These are phyloP conservation scores for Otatea glauca DNA, from an alignment of 176 grass and related monocot genomes.

Conservation along the genomic window DNA sequence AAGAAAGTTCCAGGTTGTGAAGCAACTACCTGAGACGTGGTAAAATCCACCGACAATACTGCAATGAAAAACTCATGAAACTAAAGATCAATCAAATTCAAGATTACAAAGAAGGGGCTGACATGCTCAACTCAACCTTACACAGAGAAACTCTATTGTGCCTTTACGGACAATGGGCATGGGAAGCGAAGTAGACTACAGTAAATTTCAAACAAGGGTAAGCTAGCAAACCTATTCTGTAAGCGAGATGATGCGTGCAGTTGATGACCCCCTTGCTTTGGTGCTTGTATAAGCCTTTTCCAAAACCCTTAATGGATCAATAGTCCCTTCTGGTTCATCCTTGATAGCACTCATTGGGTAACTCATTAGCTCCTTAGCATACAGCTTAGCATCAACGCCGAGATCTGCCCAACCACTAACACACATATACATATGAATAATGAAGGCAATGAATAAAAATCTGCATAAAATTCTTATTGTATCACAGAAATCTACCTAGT, in stretches of 20 bases:
- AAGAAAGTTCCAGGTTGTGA: too few relatives aligned
- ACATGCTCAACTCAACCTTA: too few relatives aligned
- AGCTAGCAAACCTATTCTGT: conserved; percentile 63
- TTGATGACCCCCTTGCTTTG: conserved; percentile 90
- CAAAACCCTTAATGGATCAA: conserved; percentile 90
- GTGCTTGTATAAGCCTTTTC: conserved; percentile 88
- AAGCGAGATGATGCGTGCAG: conserved; percentile 94
- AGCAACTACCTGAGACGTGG: too few relatives aligned
- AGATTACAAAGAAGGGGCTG: too few relatives aligned
- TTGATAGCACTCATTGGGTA: conserved; percentile 74
- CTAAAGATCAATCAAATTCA: too few relatives aligned
- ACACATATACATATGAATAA: neutral
- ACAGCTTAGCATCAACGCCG: conserved; percentile 82
- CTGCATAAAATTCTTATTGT: neutral
- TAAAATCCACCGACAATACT: too few relatives aligned
- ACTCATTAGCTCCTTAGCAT: conserved; percentile 89
- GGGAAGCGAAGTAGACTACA: neutral
- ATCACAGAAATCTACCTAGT: too few relatives aligned
- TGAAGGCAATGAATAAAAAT: neutral
- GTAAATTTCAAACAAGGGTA: neutral
- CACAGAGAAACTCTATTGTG: too few relatives aligned
- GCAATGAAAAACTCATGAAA: too few relatives aligned
- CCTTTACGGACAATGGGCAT: too few relatives aligned
- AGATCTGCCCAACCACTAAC: conserved; percentile 88
- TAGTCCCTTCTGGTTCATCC: conserved; percentile 71